A percentile compares a stretch with the other conserved stretches of the same genome.
Conservation (phyloP, 306 rosid genomes). For the Lithocarpus polystachyus region DNA sequence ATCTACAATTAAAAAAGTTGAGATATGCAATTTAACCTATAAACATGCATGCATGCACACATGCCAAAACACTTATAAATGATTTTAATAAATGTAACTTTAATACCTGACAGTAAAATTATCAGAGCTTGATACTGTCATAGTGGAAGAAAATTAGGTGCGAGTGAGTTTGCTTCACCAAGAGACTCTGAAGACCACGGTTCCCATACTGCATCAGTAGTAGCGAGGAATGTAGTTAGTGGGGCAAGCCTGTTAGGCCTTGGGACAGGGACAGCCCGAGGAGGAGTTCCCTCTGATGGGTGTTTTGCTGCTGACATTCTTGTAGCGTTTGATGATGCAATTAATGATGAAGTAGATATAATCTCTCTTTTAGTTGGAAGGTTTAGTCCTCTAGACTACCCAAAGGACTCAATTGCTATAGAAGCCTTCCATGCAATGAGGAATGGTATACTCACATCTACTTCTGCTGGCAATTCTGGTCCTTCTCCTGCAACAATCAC, state of each 20-base stretch:
- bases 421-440: constrained; percentile 54
- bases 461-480: constrained; percentile 36
- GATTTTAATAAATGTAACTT: neutral
- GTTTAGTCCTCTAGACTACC: neutral
- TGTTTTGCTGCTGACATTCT: constrained; percentile 37
- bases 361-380: constrained; percentile 34
- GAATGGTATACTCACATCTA: constrained; percentile 33
- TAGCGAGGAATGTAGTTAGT: constrained; percentile 31
- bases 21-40: too few relatives aligned
- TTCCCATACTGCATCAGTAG: constrained; percentile 47
- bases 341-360: constrained; percentile 51
- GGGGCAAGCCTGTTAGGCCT: constrained; percentile 37
- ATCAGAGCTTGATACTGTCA: constrained; percentile 40
- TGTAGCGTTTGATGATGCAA: constrained; percentile 56
- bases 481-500: constrained; percentile 12
- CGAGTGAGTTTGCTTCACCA: constrained; percentile 21
- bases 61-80: neutral
- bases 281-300: constrained; percentile 36
- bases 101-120: constrained; percentile 27
- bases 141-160: neutral
- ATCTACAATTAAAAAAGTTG: too few relatives aligned
- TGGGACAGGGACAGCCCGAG: constrained; percentile 46
- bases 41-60: too few relatives aligned
- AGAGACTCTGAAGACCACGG: constrained; percentile 50
- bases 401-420: constrained; percentile 20